Conservation (phyloP, 177 flowering plant species). For the Tripterygium wilfordii region DNA sequence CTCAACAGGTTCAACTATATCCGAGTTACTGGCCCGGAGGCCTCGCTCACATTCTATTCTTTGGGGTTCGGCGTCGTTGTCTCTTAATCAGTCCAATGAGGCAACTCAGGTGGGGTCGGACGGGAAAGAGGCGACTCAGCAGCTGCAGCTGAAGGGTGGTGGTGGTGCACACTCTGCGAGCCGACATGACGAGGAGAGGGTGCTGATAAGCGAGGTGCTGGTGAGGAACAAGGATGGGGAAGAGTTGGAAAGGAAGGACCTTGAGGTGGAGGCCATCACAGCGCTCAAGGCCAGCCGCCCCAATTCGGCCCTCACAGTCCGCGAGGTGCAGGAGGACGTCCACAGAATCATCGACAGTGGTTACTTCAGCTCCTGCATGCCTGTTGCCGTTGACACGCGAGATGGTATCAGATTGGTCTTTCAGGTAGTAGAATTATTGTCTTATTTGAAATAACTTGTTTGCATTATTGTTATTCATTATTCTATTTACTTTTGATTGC, state of each 20-base stretch:
- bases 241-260: conserved; percentile 89
- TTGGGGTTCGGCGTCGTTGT: conserved; percentile 33
- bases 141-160: conserved; percentile 8
- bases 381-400: conserved; percentile 90
- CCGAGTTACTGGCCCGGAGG: no score
- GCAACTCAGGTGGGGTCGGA: conserved; percentile 16
- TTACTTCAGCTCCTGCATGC: conserved; percentile 81
- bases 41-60: no score
- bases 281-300: conserved; percentile 78
- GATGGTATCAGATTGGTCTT: conserved; percentile 91
- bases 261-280: conserved; percentile 64
- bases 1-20: no score
- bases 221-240: conserved; percentile 93
- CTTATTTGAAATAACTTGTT: background rate
- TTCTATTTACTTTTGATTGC: no score
- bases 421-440: conserved; percentile 48
- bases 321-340: conserved; percentile 97
- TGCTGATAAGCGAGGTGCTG: conserved; percentile 89
- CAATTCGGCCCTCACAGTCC: conserved; percentile 79
- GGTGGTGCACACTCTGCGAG: conserved; percentile 5
- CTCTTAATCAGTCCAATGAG: conserved; percentile 19
- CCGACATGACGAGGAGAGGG: conserved; percentile 69
- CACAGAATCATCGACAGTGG: conserved; percentile 87
- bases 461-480: no score
- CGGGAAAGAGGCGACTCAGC: conserved; percentile 19